A percentile compares a stretch with the other conserved stretches of the same genome.
phyloP scores from a whole-genome alignment of 176 grass and related monocot species.

The Musa troglodytarum region DNA sequence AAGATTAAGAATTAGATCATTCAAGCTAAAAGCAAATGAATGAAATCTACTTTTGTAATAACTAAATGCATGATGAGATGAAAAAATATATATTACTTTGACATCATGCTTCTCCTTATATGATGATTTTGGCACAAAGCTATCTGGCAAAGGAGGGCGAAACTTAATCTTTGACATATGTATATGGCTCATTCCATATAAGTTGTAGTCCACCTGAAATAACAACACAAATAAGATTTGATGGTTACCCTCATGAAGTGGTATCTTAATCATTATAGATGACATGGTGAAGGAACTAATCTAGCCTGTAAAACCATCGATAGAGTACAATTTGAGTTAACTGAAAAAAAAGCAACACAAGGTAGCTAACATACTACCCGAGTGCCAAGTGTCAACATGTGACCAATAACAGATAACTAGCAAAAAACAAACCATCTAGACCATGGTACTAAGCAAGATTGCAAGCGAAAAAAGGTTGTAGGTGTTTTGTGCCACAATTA shows the following conservation, averaged over 20 bases:
- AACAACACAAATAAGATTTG: constrained; percentile 28
- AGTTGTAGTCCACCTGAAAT: constrained; percentile 85
- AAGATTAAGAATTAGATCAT: constrained; percentile 2
- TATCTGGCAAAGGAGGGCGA: constrained; percentile 63
- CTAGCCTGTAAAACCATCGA: not conserved
- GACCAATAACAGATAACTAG: not conserved
- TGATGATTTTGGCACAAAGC: constrained; percentile 42
- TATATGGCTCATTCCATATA: constrained; percentile 95
- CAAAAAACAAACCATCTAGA: not conserved
- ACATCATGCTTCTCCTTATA: constrained; percentile 21
- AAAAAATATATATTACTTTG: constrained; percentile 13
- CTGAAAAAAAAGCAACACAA: not conserved
- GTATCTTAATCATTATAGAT: not conserved
- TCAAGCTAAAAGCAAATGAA: constrained; percentile 7
- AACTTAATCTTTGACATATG: constrained; percentile 87
- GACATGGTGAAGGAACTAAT: not conserved
- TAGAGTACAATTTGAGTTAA: not conserved
- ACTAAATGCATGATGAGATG: constrained; percentile 1
- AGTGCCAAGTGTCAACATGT: not conserved
- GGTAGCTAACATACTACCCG: not conserved
- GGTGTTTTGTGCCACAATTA: too few relatives aligned
- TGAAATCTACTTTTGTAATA: not conserved
- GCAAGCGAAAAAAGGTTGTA: not conserved
- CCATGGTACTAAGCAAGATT: not conserved
- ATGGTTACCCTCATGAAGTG: constrained; percentile 13